Evolutionary conservation across 1,284 basidiomycete genomes (phyloP).

Genomic region (Apiotrichum montevideense): DNA sequence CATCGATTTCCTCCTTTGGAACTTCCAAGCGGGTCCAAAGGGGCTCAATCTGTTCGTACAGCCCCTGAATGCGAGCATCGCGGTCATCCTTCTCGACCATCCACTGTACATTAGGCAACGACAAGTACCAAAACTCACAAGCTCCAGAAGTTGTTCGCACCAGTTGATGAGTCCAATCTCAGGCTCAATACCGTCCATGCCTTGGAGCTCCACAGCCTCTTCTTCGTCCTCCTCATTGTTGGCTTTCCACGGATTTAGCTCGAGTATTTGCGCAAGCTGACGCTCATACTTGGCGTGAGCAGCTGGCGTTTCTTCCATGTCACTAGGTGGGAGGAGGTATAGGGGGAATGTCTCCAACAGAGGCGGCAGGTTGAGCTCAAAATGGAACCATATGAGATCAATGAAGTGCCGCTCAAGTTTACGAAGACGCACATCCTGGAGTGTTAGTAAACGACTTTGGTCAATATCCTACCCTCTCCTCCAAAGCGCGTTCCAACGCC

Average conservation of each 20-base stretch:
- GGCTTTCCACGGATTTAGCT: conserved; percentile 17
- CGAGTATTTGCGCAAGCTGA: conserved; percentile 22
- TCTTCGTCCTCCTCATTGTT: conserved; percentile 24
- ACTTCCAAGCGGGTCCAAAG: conserved; percentile 40
- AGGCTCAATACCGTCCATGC: conserved; percentile 41
- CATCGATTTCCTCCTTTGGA: conserved; percentile 38
- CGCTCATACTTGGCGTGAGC: conserved; percentile 27
- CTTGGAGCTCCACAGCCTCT: conserved; percentile 25
- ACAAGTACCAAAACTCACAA: conserved; percentile 21
- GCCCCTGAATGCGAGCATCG: conserved; percentile 38
- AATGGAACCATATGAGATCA: conserved; percentile 39
- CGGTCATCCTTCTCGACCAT: conserved; percentile 28
- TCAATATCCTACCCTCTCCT: conserved; percentile 31
- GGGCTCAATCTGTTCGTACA: conserved; percentile 44
- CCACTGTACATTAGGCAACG: conserved; percentile 24
- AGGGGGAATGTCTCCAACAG: conserved; percentile 23
- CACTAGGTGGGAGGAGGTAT: conserved; percentile 25
- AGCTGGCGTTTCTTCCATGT: conserved; percentile 29
- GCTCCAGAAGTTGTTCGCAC: conserved; percentile 29
- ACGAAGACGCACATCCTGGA: conserved; percentile 27
- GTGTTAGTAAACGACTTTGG: not conserved
- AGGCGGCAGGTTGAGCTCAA: conserved; percentile 38
- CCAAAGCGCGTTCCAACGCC: conserved; percentile 24
- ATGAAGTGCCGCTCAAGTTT: conserved; percentile 33
- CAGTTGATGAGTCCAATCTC: conserved; percentile 38